These are phyloP conservation scores for Leptographium procerum DNA, from an alignment of 2,329 filamentous ascomycete genomes.

Conservation along the genomic window DNA sequence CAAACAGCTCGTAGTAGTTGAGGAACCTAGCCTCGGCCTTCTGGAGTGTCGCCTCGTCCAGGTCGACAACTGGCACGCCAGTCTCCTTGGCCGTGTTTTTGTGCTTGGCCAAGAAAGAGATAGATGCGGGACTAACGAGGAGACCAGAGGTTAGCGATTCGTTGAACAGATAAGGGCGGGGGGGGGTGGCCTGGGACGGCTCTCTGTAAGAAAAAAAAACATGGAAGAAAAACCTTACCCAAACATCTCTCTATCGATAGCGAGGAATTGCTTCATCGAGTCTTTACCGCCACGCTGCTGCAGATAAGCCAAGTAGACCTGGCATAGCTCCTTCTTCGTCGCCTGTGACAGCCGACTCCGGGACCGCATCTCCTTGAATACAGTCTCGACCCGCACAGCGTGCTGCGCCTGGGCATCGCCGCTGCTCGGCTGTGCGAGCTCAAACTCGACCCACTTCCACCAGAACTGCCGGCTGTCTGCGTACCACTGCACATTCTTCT, in stretches of 20 bases:
- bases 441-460: constrained; percentile 79
- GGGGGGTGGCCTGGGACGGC: no score
- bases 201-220: neutral
- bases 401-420: constrained; percentile 52
- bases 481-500: constrained; percentile 74
- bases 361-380: constrained; percentile 62
- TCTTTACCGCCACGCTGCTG: constrained; percentile 73
- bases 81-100: constrained; percentile 33
- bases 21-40: constrained; percentile 41
- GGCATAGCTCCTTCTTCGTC: constrained; percentile 63
- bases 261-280: constrained; percentile 75
- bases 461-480: constrained; percentile 81
- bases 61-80: constrained; percentile 26
- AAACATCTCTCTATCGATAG: constrained; percentile 75
- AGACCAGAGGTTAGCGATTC: neutral
- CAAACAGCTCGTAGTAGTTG: constrained; percentile 42
- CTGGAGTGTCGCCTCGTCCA: constrained; percentile 38
- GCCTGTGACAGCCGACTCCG: constrained; percentile 59
- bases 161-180: no score
- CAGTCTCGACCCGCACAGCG: constrained; percentile 64
- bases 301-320: constrained; percentile 72
- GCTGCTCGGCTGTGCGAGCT: constrained; percentile 69
- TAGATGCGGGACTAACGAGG: neutral
- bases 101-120: constrained; percentile 29
- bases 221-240: constrained; percentile 43